Base-by-base conservation (phyloP, 2,329 filamentous ascomycete species). In the Pseudophaeomoniella oleicola region DNA sequence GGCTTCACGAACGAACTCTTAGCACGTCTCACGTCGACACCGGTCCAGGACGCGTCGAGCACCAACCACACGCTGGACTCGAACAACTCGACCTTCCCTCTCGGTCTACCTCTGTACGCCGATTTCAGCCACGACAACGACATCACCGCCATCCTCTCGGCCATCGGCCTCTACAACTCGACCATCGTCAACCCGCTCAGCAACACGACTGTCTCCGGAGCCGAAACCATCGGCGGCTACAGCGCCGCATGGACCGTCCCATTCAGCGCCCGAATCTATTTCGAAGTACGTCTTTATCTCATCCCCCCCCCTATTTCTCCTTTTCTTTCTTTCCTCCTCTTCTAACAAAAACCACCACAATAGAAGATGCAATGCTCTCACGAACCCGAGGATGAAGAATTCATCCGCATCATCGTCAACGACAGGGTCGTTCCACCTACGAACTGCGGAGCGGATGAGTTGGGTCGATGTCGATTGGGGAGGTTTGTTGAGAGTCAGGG, bases 61-160 rank as follows among this genome's bases (percentile, higher is more conserved):
- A 84, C 78, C 4, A 9, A 6, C 22, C 22, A 27, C 22, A 93
- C 86, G 0, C 67, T 94, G 0, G 82, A 92, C 53, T 60, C 61
- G 4, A 65, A 75, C 39, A 59, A 69, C 1, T 52, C 57, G 4
- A 87, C 81, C 0, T 94, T 94, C 50, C 86, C 87, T 0, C 61
- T 93, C 0, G 67, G 70, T 42, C 58, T 63, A 31, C 60, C 60
- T 9, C 59, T 94, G 1, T 94, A 92, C 50, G 86, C 84, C 0
- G 87, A 94, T 57, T 94, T 94, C 52, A 83, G 78, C 43, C 87
- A 94, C 57, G 87, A 94, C 58, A 94, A 92, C 55, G 77, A 81
- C 51, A 85, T 94, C 75, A 74, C 72, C 18, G 70, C 71, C 5
- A 74, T 92, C 4, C 81, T 81, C 51, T 75, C 75, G 4, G 84